These are phyloP conservation scores for Avena atlantica DNA, from an alignment of 176 grass and related monocot genomes.

Conservation along the genomic window DNA sequence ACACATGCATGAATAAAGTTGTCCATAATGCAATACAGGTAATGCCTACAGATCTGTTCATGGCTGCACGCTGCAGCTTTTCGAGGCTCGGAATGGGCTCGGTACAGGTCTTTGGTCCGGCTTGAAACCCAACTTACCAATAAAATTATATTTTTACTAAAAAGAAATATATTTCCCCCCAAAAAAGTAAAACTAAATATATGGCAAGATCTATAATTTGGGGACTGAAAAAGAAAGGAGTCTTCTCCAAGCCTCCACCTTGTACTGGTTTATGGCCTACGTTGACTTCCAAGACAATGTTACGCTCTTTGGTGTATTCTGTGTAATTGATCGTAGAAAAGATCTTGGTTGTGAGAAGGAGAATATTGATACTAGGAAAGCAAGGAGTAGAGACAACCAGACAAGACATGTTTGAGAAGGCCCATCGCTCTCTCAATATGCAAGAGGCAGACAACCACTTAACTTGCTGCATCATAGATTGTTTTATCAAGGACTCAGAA, in stretches of 20 bases:
- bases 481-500: slow-evolving; percentile 31
- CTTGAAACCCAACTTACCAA: background rate
- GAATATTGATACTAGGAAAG: background rate
- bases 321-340: background rate
- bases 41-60: background rate
- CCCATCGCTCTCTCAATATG: slow-evolving; percentile 26
- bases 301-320: background rate
- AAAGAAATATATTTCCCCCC: background rate
- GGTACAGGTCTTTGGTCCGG: background rate
- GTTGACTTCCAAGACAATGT: background rate
- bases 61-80: background rate
- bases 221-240: background rate
- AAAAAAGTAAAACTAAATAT: too few relatives aligned
- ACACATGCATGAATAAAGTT: slow-evolving; percentile 14
- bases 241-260: background rate
- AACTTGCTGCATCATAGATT: slow-evolving; percentile 34
- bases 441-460: slow-evolving; percentile 40
- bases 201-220: background rate
- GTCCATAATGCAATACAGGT: slow-evolving; percentile 3
- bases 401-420: slow-evolving; percentile 33
- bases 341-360: background rate
- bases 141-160: background rate
- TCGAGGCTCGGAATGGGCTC: background rate
- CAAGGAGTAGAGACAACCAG: slow-evolving; percentile 23
- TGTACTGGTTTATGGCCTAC: background rate